Conservation (phyloP, 1,284 basidiomycete species). For the Ustilago cynodontis region DNA sequence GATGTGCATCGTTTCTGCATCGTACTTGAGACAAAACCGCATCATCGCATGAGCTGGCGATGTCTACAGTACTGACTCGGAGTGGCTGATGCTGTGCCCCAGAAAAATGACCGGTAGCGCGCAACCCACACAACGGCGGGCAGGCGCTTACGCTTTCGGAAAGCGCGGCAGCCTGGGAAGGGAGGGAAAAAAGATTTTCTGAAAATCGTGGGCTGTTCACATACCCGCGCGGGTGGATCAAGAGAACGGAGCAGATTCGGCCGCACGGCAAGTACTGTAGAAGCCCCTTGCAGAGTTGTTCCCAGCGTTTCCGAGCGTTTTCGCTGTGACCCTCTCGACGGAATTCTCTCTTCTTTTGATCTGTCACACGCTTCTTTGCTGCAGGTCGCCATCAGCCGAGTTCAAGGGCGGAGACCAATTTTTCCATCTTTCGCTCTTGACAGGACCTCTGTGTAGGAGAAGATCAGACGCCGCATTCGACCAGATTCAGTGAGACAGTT, state of each 20-base stretch:
- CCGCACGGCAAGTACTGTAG: neutral
- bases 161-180: neutral
- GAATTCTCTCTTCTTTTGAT: neutral
- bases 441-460: neutral
- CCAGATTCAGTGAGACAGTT: neutral
- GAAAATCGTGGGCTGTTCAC: neutral
- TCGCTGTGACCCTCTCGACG: neutral
- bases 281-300: slow-evolving; percentile 6
- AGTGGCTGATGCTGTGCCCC: neutral
- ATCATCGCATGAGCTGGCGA: neutral
- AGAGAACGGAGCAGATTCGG: neutral
- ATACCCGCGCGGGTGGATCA: neutral
- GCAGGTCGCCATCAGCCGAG: slow-evolving; percentile 10
- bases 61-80: neutral
- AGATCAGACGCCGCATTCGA: neutral
- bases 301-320: slow-evolving; percentile 2
- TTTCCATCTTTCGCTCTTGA: neutral
- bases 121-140: neutral
- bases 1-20: neutral
- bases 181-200: too few species aligned
- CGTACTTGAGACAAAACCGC: neutral
- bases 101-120: neutral
- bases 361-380: neutral
- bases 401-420: slow-evolving; percentile 1
- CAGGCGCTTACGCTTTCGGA: slow-evolving; percentile 3